Evolutionary conservation across 2,329 filamentous ascomycete genomes (phyloP).

Genomic region (Lecanicillium sp.): DNA sequence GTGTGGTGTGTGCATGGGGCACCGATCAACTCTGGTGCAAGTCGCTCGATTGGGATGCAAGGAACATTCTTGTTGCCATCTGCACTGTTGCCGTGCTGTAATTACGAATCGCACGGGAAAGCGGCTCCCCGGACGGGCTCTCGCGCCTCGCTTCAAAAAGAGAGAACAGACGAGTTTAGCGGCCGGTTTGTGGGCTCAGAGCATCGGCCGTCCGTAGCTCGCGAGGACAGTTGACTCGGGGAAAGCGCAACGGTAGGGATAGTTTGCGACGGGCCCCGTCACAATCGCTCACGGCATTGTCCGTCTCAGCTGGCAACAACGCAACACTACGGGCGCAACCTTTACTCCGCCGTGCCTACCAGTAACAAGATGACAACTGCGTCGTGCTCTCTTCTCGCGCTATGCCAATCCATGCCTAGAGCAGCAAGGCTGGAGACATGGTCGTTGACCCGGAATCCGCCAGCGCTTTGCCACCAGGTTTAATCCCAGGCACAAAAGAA

Average conservation of each 20-base stretch:
- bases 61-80: not conserved
- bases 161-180: not conserved
- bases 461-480: not conserved
- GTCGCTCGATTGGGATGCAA: too few species aligned
- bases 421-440: not conserved
- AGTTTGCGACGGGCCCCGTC: not conserved
- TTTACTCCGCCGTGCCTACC: not conserved
- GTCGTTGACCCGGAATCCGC: not conserved
- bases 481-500: slow-evolving; percentile 7
- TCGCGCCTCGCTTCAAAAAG: not conserved
- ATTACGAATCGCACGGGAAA: not conserved
- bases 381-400: slow-evolving; percentile 5
- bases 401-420: slow-evolving; percentile 4
- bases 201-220: not conserved
- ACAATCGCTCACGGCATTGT: not conserved
- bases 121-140: not conserved
- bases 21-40: too few species aligned
- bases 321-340: not conserved
- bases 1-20: too few species aligned
- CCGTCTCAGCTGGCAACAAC: not conserved
- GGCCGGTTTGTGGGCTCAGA: not conserved
- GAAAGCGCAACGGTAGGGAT: too few species aligned
- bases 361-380: not conserved
- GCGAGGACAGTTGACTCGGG: not conserved
- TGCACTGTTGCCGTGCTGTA: not conserved